phyloP scores from a whole-genome alignment of 352 stramenopile genomes.

The Aphanomyces stellatus region DNA sequence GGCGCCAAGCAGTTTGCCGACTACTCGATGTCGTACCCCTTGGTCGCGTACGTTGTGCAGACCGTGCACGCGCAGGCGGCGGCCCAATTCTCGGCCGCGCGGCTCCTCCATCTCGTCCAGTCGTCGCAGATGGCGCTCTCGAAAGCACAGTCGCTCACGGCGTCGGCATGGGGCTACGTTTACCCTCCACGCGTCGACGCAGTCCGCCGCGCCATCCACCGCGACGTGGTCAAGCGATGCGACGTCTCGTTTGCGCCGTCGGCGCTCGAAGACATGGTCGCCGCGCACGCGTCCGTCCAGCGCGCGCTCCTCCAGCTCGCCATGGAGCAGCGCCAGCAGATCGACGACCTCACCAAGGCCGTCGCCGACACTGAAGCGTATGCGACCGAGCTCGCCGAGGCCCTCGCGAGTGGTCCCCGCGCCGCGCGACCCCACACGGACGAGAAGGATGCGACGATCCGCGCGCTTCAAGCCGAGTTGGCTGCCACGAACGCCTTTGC shows the following conservation, averaged over 20 bases:
- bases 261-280: slow-evolving; percentile 4
- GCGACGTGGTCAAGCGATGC: background rate
- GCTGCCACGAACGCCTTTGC: background rate
- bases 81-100: background rate
- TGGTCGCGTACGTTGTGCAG: background rate
- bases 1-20: background rate
- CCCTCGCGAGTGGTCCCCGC: background rate
- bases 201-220: background rate
- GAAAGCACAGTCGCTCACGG: background rate
- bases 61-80: background rate
- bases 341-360: background rate
- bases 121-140: background rate
- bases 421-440: background rate
- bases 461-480: background rate
- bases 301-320: background rate
- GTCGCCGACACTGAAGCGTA: background rate
- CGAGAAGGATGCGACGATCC: background rate
- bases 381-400: slow-evolving; percentile 4
- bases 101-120: background rate
- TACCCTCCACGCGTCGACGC: background rate
- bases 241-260: background rate
- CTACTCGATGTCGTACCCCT: slow-evolving; percentile 4
- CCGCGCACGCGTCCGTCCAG: background rate
- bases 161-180: background rate
- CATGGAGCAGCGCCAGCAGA: background rate